Percentiles rank a stretch among this genome's conserved stretches.
phyloP scores from a whole-genome alignment of 371 early-diverging fungal genomes.

The Zopfochytrium polystomum region DNA sequence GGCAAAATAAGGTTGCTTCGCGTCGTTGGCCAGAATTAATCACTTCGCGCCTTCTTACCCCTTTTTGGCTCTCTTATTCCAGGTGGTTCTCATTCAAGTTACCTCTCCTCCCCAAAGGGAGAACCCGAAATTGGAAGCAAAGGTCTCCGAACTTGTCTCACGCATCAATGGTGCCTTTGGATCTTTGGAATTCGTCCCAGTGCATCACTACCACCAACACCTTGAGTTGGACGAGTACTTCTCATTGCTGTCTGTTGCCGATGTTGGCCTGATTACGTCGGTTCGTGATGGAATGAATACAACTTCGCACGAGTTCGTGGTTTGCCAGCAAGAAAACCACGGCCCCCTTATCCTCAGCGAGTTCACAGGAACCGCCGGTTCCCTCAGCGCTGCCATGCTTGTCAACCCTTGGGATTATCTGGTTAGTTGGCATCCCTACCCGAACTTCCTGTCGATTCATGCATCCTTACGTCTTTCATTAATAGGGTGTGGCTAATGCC shows the following conservation, averaged over 20 bases:
- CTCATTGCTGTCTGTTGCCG: slow-evolving; percentile 90
- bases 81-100: slow-evolving; percentile 88
- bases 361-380: slow-evolving; percentile 95
- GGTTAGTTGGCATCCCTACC: slow-evolving; percentile 21
- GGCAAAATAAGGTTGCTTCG: slow-evolving; percentile 60
- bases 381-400: slow-evolving; percentile 82
- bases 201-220: slow-evolving; percentile 93
- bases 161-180: slow-evolving; percentile 94
- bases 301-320: slow-evolving; percentile 94
- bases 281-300: slow-evolving; percentile 99
- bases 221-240: slow-evolving; percentile 92
- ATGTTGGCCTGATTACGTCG: slow-evolving; percentile 92
- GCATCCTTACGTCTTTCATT: background rate
- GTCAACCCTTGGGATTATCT: slow-evolving; percentile 97
- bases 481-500: slow-evolving; percentile 83
- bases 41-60: background rate
- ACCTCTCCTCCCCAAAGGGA: slow-evolving; percentile 55
- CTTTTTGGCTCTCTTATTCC: background rate
- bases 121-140: slow-evolving; percentile 68
- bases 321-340: slow-evolving; percentile 82
- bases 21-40: background rate
- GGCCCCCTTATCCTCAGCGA: slow-evolving; percentile 94
- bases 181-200: slow-evolving; percentile 88
- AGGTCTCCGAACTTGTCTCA: slow-evolving; percentile 84
- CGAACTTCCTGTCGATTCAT: background rate